Base-by-base conservation (phyloP, 108 stramenopile species). In the Discostella stelligeroides region DNA sequence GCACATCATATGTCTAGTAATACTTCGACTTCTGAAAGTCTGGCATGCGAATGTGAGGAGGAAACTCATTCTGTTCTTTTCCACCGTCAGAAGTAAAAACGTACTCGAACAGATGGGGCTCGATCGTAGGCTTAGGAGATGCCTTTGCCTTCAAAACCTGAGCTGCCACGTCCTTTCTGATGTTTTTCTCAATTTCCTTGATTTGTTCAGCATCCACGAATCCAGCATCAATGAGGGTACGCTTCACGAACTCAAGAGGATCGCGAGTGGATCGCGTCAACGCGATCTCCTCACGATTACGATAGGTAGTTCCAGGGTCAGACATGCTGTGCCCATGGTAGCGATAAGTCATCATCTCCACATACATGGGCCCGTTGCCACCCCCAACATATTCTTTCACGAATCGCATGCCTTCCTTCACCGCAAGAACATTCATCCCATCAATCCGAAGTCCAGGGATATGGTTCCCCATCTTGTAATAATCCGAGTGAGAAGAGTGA, bases 261-360 rank as follows among this genome's bases (percentile, higher is more conserved):
- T 99, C 99, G 10, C 96, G 88, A 40, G 97, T 97, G 43, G 94
- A 84, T 60, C 99, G 91, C 24, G 97, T 97, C 56, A 94, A 88
- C 25, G 92, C 96, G 78, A 99, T 97, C 84, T 99, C 99, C 60
- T 99, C 99, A 51, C 98, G 94, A 83, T 94, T 98, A 50, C 99
- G 98, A 92, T 99, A 99, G 63, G 99, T 98, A 12, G 98, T 98
- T 42, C 99, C 99, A 8, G 99, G 99, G 84, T 99, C 99, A 45
- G 93, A 95, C 99, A 99, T 99, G 84, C 92, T 95, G 85, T 99
- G 99, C 46, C 99, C 99, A 78, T 99, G 99, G 97, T 99, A 99
- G 57, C 99, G 96, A 82, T 98, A 97, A 30, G 98, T 98, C 87
- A 94, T 94, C 86, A 95, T 90, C 84, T 99, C 99, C 25, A 99